Evolutionary conservation across 106 monocot genomes (phyloP), one percentile per base, ranked within the genome.

Genomic region (Alisma plantagoaquatica): DNA sequence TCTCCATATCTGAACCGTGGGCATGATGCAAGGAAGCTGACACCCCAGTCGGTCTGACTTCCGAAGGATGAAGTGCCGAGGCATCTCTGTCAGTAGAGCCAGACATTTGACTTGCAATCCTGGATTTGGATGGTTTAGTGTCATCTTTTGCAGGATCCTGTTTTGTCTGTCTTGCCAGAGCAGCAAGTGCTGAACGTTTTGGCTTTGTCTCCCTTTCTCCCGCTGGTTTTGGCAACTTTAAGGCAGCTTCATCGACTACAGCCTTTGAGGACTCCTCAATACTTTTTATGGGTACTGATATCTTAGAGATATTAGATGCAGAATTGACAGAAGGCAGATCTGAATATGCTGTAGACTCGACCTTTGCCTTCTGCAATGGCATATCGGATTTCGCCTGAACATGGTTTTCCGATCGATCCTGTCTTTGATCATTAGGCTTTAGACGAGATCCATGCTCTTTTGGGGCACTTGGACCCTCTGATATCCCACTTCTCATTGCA

Each of bases 61-160:
- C 84, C 27, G 66, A 51, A 56, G 55, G 25, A 66, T 87, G 75
- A 53, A 7, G 35, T 14, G 49, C 32, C 31, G 41, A 35, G 12
- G 33, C 16, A 46, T 87, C 82, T 60, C 51, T 69, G 12, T 70
- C 82, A 44, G 23, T 31, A 55, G 64, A 15, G 56, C 71, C 53
- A 65, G 78, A 72, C 20, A 43, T 23, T 27, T 83, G 82, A 54
- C n/a, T 58, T 5, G 44, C 27, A 57, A 2, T 57, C 49, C 73
- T 76, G 61, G 65, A 57, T 78, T 89, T 98, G 35, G 81, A 75
- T 49, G 81, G 56, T 82, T 79, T 98, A 65, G 7, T 17, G 30
- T 90, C 89, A 55, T 98, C 96, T 43, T 78, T 85, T 22, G 38
- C 14, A 10, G 57, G 16, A 2, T 85, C 91, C 50, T 67, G 81